Evolutionary conservation across 768 basidiomycete genomes (phyloP).

Genomic region (Butyriboletus loyo): DNA sequence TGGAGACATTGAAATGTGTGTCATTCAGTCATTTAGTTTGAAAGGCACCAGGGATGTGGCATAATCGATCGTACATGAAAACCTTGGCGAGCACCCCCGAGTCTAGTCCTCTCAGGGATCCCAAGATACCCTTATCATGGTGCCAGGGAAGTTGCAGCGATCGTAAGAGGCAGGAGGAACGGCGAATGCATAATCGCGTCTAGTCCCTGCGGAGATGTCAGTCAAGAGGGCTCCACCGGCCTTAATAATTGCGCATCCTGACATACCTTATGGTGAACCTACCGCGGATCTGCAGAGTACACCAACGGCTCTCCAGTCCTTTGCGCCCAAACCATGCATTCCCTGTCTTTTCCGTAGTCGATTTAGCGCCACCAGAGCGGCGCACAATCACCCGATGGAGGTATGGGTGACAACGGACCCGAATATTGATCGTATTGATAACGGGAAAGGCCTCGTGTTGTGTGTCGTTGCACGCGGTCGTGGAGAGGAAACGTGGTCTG

Average conservation of each 20-base stretch:
- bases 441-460: constrained; percentile 5
- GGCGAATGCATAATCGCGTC: constrained; percentile 24
- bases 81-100: constrained; percentile 16
- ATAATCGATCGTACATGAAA: constrained; percentile 18
- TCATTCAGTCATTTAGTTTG: constrained; percentile 7
- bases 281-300: constrained; percentile 31
- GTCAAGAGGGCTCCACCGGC: constrained; percentile 17
- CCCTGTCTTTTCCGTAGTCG: constrained; percentile 4
- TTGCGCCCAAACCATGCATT: constrained; percentile 1
- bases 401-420: constrained; percentile 11
- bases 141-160: constrained; percentile 10
- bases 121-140: constrained; percentile 30
- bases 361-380: constrained; percentile 1
- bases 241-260: constrained; percentile 6
- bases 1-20: constrained; percentile 5
- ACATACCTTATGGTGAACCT: constrained; percentile 18
- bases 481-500: background rate
- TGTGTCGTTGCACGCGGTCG: background rate
- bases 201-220: constrained; percentile 18
- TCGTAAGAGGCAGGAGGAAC: constrained; percentile 26
- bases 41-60: constrained; percentile 23
- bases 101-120: constrained; percentile 28
- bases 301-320: background rate
- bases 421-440: constrained; percentile 9
- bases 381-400: background rate